Percentiles rank a stretch among this genome's conserved stretches.
These are phyloP conservation scores for Botrytis tulipae DNA, from an alignment of 2,329 filamentous ascomycete genomes.

Conservation along the genomic window DNA sequence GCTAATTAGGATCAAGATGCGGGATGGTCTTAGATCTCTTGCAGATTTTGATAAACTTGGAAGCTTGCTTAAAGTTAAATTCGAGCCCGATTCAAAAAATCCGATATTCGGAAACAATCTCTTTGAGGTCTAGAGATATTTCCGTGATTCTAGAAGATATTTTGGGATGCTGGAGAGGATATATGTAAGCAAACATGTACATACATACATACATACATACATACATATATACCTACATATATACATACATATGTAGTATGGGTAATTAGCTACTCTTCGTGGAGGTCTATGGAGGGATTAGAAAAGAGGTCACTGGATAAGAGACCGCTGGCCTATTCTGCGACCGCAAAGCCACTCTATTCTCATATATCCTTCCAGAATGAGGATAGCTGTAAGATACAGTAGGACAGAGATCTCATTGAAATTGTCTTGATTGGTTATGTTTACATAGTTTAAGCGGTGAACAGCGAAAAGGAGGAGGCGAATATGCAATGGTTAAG, in stretches of 20 bases:
- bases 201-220: no score
- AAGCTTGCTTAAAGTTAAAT: background rate
- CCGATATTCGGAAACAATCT: background rate
- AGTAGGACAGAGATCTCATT: slow-evolving; percentile 7
- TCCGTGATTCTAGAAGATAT: slow-evolving; percentile 1
- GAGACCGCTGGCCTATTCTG: slow-evolving; percentile 16
- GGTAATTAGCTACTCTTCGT: background rate
- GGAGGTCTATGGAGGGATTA: background rate
- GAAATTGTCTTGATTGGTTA: slow-evolving; percentile 10
- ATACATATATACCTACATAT: no score
- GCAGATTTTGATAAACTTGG: slow-evolving; percentile 1
- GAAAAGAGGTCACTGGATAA: slow-evolving; percentile 7
- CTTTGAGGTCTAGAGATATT: no score
- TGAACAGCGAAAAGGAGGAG: slow-evolving; percentile 13
- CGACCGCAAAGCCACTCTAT: background rate
- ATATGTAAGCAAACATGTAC: background rate
- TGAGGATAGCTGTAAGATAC: background rate
- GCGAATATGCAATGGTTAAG: slow-evolving; percentile 21
- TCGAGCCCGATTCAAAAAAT: slow-evolving; percentile 3
- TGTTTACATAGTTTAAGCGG: slow-evolving; percentile 12
- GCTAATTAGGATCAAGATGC: background rate
- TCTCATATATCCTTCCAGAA: background rate
- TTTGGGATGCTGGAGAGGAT: background rate
- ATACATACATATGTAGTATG: background rate
- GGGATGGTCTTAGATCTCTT: slow-evolving; percentile 18